These are phyloP conservation scores for Botrytis paeoniae DNA, from an alignment of 2,329 filamentous ascomycete species.

Conservation along the genomic window DNA sequence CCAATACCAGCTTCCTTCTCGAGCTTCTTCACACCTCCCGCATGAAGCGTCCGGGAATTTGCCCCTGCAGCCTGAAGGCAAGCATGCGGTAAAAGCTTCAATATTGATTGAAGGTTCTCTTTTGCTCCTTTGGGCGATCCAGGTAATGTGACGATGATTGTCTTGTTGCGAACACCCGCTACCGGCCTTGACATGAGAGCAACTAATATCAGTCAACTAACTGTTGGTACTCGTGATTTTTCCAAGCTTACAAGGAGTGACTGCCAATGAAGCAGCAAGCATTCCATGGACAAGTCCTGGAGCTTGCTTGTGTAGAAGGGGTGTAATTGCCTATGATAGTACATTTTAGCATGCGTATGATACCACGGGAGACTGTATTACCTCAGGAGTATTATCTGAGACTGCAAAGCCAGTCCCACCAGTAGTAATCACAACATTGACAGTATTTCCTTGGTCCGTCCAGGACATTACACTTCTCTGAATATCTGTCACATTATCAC, in stretches of 20 bases:
- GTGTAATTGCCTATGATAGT: constrained; percentile 63
- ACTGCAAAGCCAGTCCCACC: constrained; percentile 91
- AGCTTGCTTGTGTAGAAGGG: constrained; percentile 79
- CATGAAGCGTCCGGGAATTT: constrained; percentile 76
- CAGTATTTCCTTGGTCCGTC: constrained; percentile 61
- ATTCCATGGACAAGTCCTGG: constrained; percentile 93
- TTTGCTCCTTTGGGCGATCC: constrained; percentile 93
- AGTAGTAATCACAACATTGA: constrained; percentile 82
- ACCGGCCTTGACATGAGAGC: constrained; percentile 95
- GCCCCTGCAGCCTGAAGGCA: constrained; percentile 83
- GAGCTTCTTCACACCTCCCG: constrained; percentile 76
- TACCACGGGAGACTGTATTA: constrained; percentile 41
- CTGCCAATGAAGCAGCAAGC: constrained; percentile 75
- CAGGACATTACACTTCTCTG: constrained; percentile 69
- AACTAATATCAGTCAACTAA: constrained; percentile 52
- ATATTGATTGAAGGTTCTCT: constrained; percentile 84
- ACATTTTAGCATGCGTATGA: constrained; percentile 11
- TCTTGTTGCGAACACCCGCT: constrained; percentile 78
- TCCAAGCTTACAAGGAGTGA: constrained; percentile 76
- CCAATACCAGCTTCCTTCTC: constrained; percentile 75
- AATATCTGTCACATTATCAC: constrained; percentile 73
- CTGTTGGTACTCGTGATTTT: neutral
- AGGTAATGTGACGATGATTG: constrained; percentile 83
- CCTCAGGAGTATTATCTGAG: constrained; percentile 85
- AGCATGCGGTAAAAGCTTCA: constrained; percentile 93